These are phyloP conservation scores for Penicillium italicum DNA, from an alignment of 2,329 filamentous ascomycete genomes.

Conservation along the genomic window DNA sequence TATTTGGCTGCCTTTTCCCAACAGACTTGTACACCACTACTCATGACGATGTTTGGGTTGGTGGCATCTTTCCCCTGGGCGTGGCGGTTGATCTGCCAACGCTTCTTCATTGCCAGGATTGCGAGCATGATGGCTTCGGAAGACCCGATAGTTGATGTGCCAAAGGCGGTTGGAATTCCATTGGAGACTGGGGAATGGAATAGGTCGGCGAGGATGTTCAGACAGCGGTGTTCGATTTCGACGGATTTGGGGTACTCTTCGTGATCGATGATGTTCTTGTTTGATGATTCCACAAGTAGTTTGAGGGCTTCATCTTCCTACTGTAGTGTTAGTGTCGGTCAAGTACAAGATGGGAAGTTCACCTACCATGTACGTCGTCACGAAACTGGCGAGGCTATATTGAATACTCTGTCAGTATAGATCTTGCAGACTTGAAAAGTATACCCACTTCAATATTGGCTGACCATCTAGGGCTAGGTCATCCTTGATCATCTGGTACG, in stretches of 20 bases:
- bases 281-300: conserved; percentile 64
- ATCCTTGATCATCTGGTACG: conserved; percentile 62
- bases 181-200: conserved; percentile 56
- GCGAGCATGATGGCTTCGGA: conserved; percentile 69
- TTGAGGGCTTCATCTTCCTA: conserved; percentile 59
- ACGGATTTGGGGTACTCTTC: conserved; percentile 61
- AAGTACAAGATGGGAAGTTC: too few species aligned
- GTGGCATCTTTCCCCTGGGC: conserved; percentile 59
- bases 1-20: conserved; percentile 71
- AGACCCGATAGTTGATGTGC: conserved; percentile 67
- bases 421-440: neutral
- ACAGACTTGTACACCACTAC: conserved; percentile 68
- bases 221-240: conserved; percentile 63
- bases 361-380: conserved; percentile 62
- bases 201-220: conserved; percentile 64
- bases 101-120: conserved; percentile 69
- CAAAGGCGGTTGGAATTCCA: conserved; percentile 59
- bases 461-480: conserved; percentile 63
- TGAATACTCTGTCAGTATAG: neutral
- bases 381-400: conserved; percentile 50
- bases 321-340: neutral
- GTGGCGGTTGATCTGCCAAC: conserved; percentile 64
- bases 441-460: conserved; percentile 63
- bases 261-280: conserved; percentile 69
- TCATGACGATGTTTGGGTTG: conserved; percentile 72